A percentile compares a stretch with the other conserved stretches of the same genome.
Conservation (phyloP, 169 alveolate species). For the Cardiosporidium cionae region DNA sequence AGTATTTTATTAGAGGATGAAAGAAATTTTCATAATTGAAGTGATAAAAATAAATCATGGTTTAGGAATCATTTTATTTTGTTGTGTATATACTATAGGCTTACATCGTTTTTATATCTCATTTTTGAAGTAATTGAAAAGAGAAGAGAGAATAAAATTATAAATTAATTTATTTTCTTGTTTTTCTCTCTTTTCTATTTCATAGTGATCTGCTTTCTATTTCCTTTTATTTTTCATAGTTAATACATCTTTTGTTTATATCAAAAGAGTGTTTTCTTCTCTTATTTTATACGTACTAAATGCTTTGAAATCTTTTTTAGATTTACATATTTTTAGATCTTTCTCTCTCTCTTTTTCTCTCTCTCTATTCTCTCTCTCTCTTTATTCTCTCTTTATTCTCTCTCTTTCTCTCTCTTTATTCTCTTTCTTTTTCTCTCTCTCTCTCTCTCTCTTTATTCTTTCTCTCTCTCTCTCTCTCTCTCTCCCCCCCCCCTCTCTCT, state of each 20-base stretch:
- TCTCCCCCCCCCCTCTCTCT: background rate
- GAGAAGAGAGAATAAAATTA: background rate
- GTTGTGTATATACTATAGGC: background rate
- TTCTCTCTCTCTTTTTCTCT: background rate
- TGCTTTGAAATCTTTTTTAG: background rate
- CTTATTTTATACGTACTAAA: background rate
- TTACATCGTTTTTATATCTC: background rate
- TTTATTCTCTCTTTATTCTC: too few species aligned
- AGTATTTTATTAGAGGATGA: background rate
- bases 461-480: background rate
- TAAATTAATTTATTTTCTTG: background rate
- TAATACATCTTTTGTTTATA: background rate
- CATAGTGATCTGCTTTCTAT: background rate
- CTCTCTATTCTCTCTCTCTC: too few species aligned
- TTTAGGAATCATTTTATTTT: background rate
- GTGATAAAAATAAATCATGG: background rate
- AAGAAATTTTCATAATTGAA: background rate
- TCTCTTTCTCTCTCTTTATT: too few species aligned
- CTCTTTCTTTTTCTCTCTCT: background rate
- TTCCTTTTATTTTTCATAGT: background rate
- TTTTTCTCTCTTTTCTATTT: too few species aligned
- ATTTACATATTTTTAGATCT: background rate
- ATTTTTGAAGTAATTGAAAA: background rate
- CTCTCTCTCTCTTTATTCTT: background rate
- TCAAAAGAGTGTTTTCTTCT: background rate